A percentile compares a stretch with the other conserved stretches of the same genome.
Evolutionary conservation across 352 stramenopile genomes (phyloP).

Genomic region (Pythium folliculosum): DNA sequence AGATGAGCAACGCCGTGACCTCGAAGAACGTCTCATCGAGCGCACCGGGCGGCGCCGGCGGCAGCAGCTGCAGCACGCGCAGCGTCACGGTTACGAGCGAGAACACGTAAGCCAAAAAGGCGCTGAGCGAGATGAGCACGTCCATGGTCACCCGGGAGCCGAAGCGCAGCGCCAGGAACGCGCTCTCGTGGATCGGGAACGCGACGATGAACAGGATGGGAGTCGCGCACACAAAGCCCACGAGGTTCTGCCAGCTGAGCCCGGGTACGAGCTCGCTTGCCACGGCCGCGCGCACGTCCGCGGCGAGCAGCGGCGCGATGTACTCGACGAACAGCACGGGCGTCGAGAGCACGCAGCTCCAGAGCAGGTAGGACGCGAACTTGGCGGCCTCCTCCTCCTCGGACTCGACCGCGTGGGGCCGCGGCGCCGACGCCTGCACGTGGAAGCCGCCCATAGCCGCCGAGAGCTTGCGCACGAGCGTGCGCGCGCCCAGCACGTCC

Average conservation of each 20-base stretch:
- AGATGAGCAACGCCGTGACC: conserved; percentile 63
- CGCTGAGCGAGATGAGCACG: conserved; percentile 75
- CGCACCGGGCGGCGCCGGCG: conserved; percentile 7
- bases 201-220: conserved; percentile 64
- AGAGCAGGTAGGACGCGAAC: conserved; percentile 47
- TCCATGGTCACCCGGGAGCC: conserved; percentile 74
- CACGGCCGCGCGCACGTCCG: conserved; percentile 27
- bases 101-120: conserved; percentile 68
- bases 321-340: conserved; percentile 64
- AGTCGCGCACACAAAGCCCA: conserved; percentile 66
- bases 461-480: conserved; percentile 17
- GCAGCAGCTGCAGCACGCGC: conserved; percentile 18
- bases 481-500: conserved; percentile 21
- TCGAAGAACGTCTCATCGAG: conserved; percentile 72
- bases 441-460: conserved; percentile 31
- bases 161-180: conserved; percentile 59
- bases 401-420: conserved; percentile 36
- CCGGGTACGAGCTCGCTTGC: conserved; percentile 36
- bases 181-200: conserved; percentile 72
- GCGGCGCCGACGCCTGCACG: conserved; percentile 54
- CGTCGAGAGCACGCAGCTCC: conserved; percentile 58
- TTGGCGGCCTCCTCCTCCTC: conserved; percentile 45
- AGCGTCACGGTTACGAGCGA: conserved; percentile 42
- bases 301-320: conserved; percentile 46
- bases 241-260: conserved; percentile 49